These are phyloP conservation scores for Rubia peregrina DNA, from an alignment of 305 asterid species.

Conservation along the genomic window DNA sequence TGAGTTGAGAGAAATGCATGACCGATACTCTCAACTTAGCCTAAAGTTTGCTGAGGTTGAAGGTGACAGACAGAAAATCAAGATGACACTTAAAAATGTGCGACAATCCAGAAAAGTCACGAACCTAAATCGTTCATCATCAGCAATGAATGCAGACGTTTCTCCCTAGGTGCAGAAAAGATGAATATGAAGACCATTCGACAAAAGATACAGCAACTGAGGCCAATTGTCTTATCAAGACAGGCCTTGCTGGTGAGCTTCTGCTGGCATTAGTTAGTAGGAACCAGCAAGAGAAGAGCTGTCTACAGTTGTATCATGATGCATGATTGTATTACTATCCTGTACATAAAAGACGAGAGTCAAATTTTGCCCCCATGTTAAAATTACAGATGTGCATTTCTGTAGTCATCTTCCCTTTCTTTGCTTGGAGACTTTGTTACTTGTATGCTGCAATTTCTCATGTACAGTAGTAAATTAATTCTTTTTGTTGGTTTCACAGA, in stretches of 20 bases:
- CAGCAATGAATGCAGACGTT: constrained; percentile 33
- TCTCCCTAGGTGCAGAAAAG: constrained; percentile 23
- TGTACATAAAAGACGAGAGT: constrained; percentile 19
- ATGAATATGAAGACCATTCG: background rate
- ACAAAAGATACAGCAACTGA: background rate
- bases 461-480: constrained; percentile 17
- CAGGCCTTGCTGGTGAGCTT: background rate
- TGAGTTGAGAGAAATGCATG: constrained; percentile 87
- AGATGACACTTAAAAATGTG: constrained; percentile 73
- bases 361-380: constrained; percentile 21
- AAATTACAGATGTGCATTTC: constrained; percentile 21
- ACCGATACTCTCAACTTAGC: constrained; percentile 81
- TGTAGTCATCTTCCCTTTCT: constrained; percentile 6
- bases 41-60: constrained; percentile 97
- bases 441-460: background rate
- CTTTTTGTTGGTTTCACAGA: constrained; percentile 2
- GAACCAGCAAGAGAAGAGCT: constrained; percentile 2
- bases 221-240: background rate
- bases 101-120: constrained; percentile 48
- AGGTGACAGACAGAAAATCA: constrained; percentile 92
- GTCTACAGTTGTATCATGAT: constrained; percentile 8
- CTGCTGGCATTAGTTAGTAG: background rate
- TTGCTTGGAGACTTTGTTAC: background rate
- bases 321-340: background rate
- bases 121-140: constrained; percentile 37